Percentiles rank a stretch among this genome's conserved stretches.
These are phyloP conservation scores for Odontarrhena argentea DNA, from an alignment of 345 rosid species.

Conservation along the genomic window DNA sequence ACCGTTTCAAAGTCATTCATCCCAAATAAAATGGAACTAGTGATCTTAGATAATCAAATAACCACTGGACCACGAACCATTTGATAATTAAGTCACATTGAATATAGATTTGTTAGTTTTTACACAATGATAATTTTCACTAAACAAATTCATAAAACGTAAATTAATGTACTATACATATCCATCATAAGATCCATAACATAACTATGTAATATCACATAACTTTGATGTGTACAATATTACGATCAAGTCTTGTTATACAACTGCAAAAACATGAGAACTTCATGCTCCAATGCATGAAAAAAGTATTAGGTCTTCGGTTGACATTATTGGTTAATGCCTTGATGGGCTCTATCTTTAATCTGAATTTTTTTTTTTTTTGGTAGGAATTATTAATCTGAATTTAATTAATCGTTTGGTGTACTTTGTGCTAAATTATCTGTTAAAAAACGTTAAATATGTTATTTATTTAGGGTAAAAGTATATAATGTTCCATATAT, in stretches of 20 bases:
- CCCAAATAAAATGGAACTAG: too few species aligned
- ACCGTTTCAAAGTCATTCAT: too few species aligned
- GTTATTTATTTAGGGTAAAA: neutral
- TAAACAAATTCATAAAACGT: too few species aligned
- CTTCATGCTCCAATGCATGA: constrained; percentile 18
- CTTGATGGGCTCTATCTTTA: constrained; percentile 27
- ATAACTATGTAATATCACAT: too few species aligned
- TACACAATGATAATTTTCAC: too few species aligned
- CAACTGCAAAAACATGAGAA: constrained; percentile 18
- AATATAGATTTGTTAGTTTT: too few species aligned
- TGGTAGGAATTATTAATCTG: neutral
- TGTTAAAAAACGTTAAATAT: constrained; percentile 3
- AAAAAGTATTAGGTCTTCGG: neutral
- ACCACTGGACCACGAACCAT: too few species aligned
- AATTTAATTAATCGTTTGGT: constrained; percentile 20
- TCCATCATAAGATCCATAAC: too few species aligned
- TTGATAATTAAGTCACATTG: too few species aligned
- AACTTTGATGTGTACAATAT: too few species aligned
- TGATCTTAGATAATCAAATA: too few species aligned
- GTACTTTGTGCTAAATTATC: constrained; percentile 33
- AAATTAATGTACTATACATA: too few species aligned
- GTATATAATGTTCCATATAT: constrained; percentile 14
- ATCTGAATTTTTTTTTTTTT: neutral
- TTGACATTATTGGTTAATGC: constrained; percentile 26
- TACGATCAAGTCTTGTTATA: constrained; percentile 1